Evolutionary conservation across 2,329 filamentous ascomycete genomes (phyloP), one percentile per base, ranked within the genome.

Genomic region (Coniosporium tulheliwenetii): DNA sequence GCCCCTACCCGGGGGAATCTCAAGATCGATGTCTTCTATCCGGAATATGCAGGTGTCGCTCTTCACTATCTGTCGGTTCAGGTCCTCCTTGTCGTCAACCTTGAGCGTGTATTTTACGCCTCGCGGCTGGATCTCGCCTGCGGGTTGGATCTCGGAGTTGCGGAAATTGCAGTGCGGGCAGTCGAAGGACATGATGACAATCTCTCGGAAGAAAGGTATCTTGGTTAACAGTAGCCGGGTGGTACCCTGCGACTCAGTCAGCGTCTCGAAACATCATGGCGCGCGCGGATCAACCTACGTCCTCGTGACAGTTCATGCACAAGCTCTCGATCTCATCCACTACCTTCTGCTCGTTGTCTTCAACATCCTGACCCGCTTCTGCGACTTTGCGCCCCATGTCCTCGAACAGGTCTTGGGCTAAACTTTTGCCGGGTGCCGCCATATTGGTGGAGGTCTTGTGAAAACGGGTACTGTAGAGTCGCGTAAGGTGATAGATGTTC

Each of bases 171-270:
- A 98, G 62, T 95, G 77, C 5, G 85, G 78, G 69, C 91, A 98
- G 49, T 76, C 75, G 62, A 98, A 98, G 46, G 89, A 96, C 79
- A 95, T 94, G 61, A 98, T 76, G 53, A 98, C 85, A 47, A 98
- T 79, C 61, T 98, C 89, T 65, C 86, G 85, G 70, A 98, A 98
- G 71, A 85, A 96, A 12, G 91, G 91, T 42, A 98, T 95, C 48
- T 78, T 77, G 12, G 93, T 93, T 41, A 98, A 77, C 36, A 98
- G 77, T 15, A 98, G 74, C 44, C 81, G 75, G 10, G 91, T 98
- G 1, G 69, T 75, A 52, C 91, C 91, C 83, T 93, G 45, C 2
- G 14, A 38, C 14, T 13, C 3, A n/a, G 30, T 46, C 30, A 49
- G 37, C 31, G 40, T 36, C 4, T n/a, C n/a, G 37, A 15, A 10